These are phyloP conservation scores for Candida sojae DNA, from an alignment of 1,139 yeast genomes.

Conservation along the genomic window DNA sequence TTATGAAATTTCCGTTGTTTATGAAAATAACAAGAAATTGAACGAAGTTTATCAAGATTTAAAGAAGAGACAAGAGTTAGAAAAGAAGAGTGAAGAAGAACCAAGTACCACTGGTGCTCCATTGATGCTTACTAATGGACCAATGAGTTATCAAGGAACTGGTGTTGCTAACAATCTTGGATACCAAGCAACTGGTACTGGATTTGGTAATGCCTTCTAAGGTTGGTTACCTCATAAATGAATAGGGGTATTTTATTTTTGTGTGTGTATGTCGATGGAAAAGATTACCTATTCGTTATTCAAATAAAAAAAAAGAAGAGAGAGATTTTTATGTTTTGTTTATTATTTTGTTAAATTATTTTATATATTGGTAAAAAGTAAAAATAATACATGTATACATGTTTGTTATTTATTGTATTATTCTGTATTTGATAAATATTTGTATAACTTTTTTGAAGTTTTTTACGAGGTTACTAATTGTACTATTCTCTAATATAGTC, in stretches of 20 bases:
- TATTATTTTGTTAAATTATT: constrained; percentile 7
- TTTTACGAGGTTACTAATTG: constrained; percentile 19
- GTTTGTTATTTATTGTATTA: constrained; percentile 10
- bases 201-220: constrained; percentile 57
- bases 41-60: constrained; percentile 69
- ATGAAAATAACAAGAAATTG: constrained; percentile 73
- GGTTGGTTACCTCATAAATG: neutral
- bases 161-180: constrained; percentile 46
- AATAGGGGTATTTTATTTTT: neutral
- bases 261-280: neutral
- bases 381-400: neutral
- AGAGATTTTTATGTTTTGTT: constrained; percentile 5
- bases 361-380: constrained; percentile 4
- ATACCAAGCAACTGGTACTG: constrained; percentile 16
- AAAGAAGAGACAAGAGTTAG: constrained; percentile 66
- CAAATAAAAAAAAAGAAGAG: neutral
- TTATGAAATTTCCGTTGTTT: constrained; percentile 77
- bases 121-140: constrained; percentile 69
- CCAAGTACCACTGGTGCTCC: constrained; percentile 47
- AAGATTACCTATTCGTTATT: neutral
- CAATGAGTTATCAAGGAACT: constrained; percentile 61
- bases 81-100: constrained; percentile 52
- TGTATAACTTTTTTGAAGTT: constrained; percentile 19
- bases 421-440: constrained; percentile 13
- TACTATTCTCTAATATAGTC: constrained; percentile 18